Percentiles rank a stretch among this genome's conserved stretches.
Conservation (phyloP, 108 stramenopile genomes). For the Nitzschia sp. region DNA sequence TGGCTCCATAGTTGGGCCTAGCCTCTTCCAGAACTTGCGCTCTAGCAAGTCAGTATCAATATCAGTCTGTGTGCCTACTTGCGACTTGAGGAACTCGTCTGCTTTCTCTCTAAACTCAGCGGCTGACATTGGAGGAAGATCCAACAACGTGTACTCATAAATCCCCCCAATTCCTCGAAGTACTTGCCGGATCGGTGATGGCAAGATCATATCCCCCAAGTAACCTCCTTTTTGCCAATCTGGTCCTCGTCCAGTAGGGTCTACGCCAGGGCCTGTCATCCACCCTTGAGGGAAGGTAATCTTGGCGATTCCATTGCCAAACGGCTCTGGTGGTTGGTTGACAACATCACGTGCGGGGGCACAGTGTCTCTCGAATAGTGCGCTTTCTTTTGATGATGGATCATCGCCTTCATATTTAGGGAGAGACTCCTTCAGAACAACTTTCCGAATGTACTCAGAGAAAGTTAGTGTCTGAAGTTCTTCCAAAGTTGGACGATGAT, state of each 20-base stretch:
- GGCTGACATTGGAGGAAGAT: conserved; percentile 53
- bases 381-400: conserved; percentile 8
- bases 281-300: conserved; percentile 69
- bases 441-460: conserved; percentile 71
- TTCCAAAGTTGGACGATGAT: conserved; percentile 62
- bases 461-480: conserved; percentile 60
- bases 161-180: conserved; percentile 81
- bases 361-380: neutral
- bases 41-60: conserved; percentile 55
- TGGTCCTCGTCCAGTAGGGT: conserved; percentile 70
- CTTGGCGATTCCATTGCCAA: conserved; percentile 57
- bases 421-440: conserved; percentile 52
- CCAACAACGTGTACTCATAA: conserved; percentile 80
- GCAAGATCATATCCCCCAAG: conserved; percentile 70
- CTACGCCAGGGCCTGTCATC: conserved; percentile 54
- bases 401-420: conserved; percentile 34
- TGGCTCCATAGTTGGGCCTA: conserved; percentile 90
- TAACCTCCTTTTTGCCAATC: conserved; percentile 73
- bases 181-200: conserved; percentile 74
- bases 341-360: conserved; percentile 6
- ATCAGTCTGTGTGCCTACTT: conserved; percentile 44
- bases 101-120: conserved; percentile 72
- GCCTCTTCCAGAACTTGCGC: conserved; percentile 88
- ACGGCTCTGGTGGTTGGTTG: conserved; percentile 22
- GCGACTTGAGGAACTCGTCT: conserved; percentile 68